These are phyloP conservation scores for Entrophospora sp. DNA, from an alignment of 192 early-diverging fungal species.

Conservation along the genomic window DNA sequence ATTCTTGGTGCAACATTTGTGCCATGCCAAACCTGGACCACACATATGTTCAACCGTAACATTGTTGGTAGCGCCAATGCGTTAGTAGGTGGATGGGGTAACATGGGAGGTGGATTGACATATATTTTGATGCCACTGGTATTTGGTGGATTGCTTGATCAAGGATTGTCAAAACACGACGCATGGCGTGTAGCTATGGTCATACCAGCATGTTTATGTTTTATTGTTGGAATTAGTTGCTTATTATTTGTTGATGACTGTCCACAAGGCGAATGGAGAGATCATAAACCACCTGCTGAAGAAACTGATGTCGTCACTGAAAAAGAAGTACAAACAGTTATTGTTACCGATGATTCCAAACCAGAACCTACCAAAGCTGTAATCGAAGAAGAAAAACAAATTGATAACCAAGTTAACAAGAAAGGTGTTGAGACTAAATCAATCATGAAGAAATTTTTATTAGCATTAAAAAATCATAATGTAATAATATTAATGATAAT, in stretches of 20 bases:
- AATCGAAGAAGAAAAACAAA: neutral
- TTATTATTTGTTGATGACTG: slow-evolving; percentile 37
- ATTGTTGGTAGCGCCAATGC: slow-evolving; percentile 65
- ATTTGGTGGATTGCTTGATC: slow-evolving; percentile 28
- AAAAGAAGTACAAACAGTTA: slow-evolving; percentile 34
- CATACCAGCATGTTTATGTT: slow-evolving; percentile 28
- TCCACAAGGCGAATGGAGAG: slow-evolving; percentile 28
- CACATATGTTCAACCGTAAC: slow-evolving; percentile 42
- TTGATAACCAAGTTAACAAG: neutral
- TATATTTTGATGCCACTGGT: slow-evolving; percentile 52
- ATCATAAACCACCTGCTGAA: neutral
- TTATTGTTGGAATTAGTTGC: slow-evolving; percentile 23
- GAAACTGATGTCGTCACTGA: slow-evolving; percentile 23
- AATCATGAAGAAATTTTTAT: neutral
- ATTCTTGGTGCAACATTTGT: slow-evolving; percentile 60
- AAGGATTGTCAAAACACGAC: slow-evolving; percentile 14
- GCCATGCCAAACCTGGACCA: slow-evolving; percentile 65
- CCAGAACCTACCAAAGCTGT: too few relatives aligned
- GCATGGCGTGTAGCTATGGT: slow-evolving; percentile 46
- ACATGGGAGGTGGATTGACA: slow-evolving; percentile 56
- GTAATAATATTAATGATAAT: slow-evolving; percentile 44
- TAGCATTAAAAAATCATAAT: slow-evolving; percentile 24
- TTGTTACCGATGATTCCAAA: slow-evolving; percentile 39
- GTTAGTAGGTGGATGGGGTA: slow-evolving; percentile 59
- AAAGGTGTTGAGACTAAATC: too few relatives aligned